Conservation (phyloP, 805 yeast species). For the Candida silvicultrix region DNA sequence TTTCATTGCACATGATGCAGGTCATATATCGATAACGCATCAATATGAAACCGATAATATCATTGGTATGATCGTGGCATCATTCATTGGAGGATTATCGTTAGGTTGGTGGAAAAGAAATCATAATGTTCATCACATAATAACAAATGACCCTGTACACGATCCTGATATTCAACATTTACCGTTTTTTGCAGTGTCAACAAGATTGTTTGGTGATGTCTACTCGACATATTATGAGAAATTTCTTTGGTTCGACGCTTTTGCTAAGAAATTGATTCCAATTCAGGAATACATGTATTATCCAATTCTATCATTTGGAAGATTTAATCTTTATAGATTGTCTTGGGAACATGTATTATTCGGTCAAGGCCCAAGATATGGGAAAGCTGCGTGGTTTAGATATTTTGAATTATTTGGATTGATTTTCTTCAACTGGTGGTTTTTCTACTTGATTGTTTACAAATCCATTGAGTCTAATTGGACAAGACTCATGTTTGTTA, state of each 20-base stretch:
- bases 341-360: slow-evolving; percentile 70
- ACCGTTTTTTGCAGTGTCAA: slow-evolving; percentile 85
- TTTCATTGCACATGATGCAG: slow-evolving; percentile 87
- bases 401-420: slow-evolving; percentile 72
- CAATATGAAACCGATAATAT: slow-evolving; percentile 70
- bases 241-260: slow-evolving; percentile 56
- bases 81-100: slow-evolving; percentile 82
- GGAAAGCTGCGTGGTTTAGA: slow-evolving; percentile 83
- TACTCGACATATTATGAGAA: slow-evolving; percentile 79
- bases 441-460: slow-evolving; percentile 56
- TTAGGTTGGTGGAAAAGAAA: slow-evolving; percentile 94
- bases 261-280: slow-evolving; percentile 53
- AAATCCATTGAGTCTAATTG: slow-evolving; percentile 45
- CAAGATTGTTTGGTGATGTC: slow-evolving; percentile 58
- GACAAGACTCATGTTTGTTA: slow-evolving; percentile 50
- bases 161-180: slow-evolving; percentile 93
- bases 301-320: slow-evolving; percentile 73
- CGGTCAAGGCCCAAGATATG: slow-evolving; percentile 77
- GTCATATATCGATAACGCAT: slow-evolving; percentile 80
- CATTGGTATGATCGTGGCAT: slow-evolving; percentile 67
- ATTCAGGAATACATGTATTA: slow-evolving; percentile 69
- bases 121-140: slow-evolving; percentile 87
- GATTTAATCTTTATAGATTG: slow-evolving; percentile 77
- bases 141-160: slow-evolving; percentile 90
- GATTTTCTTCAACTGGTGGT: slow-evolving; percentile 72